Percentiles rank a stretch among this genome's conserved stretches.
These are phyloP conservation scores for Diaporthe vaccinii DNA, from an alignment of 2,329 filamentous ascomycete genomes.

Conservation along the genomic window DNA sequence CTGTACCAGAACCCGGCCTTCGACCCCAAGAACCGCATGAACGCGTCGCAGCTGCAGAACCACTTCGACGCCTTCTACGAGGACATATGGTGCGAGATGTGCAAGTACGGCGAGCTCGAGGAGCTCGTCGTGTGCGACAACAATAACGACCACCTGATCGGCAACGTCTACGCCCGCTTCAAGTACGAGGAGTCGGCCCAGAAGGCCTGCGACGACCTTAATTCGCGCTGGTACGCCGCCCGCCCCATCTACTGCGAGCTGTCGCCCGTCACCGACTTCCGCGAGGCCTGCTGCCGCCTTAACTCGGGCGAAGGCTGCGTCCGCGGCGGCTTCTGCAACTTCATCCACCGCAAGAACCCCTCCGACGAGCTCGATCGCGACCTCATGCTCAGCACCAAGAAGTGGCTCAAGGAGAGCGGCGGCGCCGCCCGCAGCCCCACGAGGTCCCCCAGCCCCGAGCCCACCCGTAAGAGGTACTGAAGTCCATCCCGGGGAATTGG, in stretches of 20 bases:
- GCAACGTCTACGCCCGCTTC: conserved; percentile 99
- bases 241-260: conserved; percentile 98
- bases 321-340: conserved; percentile 97
- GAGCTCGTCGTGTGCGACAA: conserved; percentile 99
- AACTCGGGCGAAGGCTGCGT: conserved; percentile 97
- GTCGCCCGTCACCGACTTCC: conserved; percentile 95
- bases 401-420: conserved; percentile 91
- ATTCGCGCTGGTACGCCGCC: conserved; percentile 96
- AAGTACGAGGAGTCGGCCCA: conserved; percentile 99
- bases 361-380: conserved; percentile 89
- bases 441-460: conserved; percentile 89
- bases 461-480: conserved; percentile 79
- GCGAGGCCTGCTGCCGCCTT: conserved; percentile 95
- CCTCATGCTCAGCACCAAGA: conserved; percentile 89
- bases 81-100: conserved; percentile 99
- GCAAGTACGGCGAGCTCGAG: conserved; percentile 97
- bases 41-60: conserved; percentile 94
- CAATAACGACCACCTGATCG: conserved; percentile 99
- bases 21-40: conserved; percentile 98
- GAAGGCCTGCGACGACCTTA: conserved; percentile 92
- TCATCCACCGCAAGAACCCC: conserved; percentile 98
- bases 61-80: conserved; percentile 99
- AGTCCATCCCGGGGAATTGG: neutral
- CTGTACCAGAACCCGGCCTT: conserved; percentile 99
- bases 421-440: conserved; percentile 85